phyloP scores from a whole-genome alignment of 2,329 filamentous ascomycete species.

The Fusarium sp. region DNA sequence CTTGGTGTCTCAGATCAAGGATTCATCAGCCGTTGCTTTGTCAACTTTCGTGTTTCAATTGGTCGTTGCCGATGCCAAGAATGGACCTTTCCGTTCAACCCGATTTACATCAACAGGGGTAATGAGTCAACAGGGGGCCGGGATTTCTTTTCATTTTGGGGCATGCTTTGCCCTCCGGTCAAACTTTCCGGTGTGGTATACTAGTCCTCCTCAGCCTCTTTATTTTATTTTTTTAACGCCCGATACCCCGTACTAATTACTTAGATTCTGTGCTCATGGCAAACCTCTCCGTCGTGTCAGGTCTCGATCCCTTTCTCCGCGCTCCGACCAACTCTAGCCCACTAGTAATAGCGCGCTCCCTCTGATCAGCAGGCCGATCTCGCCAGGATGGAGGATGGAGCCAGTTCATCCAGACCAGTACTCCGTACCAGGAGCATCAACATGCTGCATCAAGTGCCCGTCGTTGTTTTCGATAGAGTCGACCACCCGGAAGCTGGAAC shows the following conservation, averaged over 20 bases:
- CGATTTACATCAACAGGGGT: too few relatives aligned
- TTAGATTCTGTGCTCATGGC: conserved; percentile 14
- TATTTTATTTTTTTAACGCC: too few relatives aligned
- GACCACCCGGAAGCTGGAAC: conserved; percentile 53
- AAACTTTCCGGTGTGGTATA: too few relatives aligned
- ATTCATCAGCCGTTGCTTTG: neutral
- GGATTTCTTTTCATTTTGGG: too few relatives aligned
- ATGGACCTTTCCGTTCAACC: too few relatives aligned
- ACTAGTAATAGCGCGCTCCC: conserved; percentile 44
- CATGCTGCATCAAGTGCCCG: conserved; percentile 52
- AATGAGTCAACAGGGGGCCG: too few relatives aligned
- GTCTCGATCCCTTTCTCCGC: conserved; percentile 5
- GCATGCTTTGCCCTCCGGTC: too few relatives aligned
- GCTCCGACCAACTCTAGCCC: conserved; percentile 42
- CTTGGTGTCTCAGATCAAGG: conserved; percentile 24
- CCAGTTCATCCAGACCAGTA: conserved; percentile 50
- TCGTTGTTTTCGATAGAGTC: conserved; percentile 57
- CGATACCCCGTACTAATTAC: too few relatives aligned
- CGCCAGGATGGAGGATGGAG: conserved; percentile 49
- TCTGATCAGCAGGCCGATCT: conserved; percentile 47
- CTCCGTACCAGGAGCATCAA: conserved; percentile 51
- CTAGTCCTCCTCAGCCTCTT: too few relatives aligned
- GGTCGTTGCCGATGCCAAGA: too few relatives aligned
- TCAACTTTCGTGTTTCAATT: too few relatives aligned
- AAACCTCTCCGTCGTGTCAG: conserved; percentile 35